Evolutionary conservation across 768 basidiomycete species (phyloP).

Genomic region (Dioszegia hungarica): DNA sequence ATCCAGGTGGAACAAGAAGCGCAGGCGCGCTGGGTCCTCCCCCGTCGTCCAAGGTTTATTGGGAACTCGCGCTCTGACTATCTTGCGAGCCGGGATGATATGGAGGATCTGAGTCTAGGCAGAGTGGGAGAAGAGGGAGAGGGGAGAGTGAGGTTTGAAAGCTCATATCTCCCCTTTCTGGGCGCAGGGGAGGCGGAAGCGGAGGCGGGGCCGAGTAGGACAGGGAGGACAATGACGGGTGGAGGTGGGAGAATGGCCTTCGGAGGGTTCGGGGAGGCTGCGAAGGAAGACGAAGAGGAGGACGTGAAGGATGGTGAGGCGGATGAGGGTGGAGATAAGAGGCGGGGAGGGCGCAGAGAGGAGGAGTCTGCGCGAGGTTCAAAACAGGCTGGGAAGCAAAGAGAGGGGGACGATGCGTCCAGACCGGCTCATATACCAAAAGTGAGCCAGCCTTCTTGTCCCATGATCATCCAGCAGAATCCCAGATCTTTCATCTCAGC

Average conservation of each 20-base stretch:
- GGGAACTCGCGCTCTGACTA: no score
- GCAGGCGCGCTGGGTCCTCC: background rate
- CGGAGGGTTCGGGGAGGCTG: constrained; percentile 28
- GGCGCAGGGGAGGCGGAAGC: background rate
- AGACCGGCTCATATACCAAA: no score
- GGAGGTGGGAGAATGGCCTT: constrained; percentile 30
- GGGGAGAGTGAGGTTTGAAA: constrained; percentile 1
- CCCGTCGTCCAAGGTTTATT: background rate
- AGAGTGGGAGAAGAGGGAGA: no score
- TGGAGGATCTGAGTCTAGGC: no score
- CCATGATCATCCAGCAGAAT: no score
- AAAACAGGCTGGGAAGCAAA: background rate
- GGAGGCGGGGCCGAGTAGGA: constrained; percentile 4
- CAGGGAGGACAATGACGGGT: background rate
- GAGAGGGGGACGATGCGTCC: background rate
- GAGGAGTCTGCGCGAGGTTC: background rate
- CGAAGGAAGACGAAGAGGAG: constrained; percentile 4
- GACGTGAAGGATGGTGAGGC: constrained; percentile 13
- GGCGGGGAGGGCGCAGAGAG: background rate
- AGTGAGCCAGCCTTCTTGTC: no score
- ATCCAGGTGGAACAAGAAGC: constrained; percentile 1
- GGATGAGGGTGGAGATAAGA: background rate
- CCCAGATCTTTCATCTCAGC: no score
- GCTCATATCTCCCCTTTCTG: constrained; percentile 5
- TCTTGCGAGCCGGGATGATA: no score